These are phyloP conservation scores for Colletotrichum costaricense DNA, from an alignment of 2,329 filamentous ascomycete genomes.

Conservation along the genomic window DNA sequence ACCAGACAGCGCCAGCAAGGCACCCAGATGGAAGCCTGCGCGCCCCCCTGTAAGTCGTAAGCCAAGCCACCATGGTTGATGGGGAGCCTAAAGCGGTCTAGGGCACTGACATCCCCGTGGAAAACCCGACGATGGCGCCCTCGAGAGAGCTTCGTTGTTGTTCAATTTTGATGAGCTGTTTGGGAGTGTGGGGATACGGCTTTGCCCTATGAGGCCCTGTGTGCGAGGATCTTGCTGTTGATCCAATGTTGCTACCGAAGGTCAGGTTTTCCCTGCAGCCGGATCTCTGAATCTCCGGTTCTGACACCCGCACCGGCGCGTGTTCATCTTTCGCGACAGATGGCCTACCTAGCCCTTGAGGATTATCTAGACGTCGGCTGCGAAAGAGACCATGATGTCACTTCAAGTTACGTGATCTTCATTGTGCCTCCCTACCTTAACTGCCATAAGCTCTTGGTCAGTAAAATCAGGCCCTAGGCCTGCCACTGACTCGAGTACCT, in stretches of 20 bases:
- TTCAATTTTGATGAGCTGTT: not conserved
- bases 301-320: not conserved
- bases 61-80: conserved; percentile 4
- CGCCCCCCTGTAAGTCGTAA: not conserved
- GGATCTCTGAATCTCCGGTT: not conserved
- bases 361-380: not conserved
- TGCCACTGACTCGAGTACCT: not conserved
- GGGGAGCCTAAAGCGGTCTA: not conserved
- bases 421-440: not conserved
- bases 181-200: not conserved
- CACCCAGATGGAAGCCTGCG: conserved; percentile 1
- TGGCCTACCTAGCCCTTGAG: not conserved
- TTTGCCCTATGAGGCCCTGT: not conserved
- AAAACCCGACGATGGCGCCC: not conserved
- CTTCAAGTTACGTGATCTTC: not conserved
- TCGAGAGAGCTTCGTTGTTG: not conserved
- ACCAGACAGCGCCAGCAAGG: not conserved
- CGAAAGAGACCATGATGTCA: not conserved
- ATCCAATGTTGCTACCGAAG: not conserved
- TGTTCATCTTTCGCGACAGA: not conserved
- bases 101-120: not conserved
- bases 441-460: not conserved
- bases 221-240: not conserved
- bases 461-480: no score
- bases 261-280: not conserved